phyloP scores from a whole-genome alignment of 495 filamentous ascomycete genomes.

The Delitschia confertaspora region DNA sequence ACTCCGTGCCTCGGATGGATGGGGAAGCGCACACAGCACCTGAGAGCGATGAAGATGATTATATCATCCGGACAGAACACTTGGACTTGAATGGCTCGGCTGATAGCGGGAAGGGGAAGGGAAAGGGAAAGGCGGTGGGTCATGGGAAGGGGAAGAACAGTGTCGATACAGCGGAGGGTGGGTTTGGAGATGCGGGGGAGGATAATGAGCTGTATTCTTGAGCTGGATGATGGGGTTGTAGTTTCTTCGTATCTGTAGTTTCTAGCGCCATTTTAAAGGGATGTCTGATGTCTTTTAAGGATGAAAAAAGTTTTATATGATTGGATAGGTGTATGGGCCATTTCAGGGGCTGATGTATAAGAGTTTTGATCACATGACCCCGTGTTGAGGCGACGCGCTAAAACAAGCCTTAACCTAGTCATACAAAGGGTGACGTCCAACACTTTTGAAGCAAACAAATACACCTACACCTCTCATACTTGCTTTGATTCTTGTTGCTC shows the following conservation, averaged over 20 bases:
- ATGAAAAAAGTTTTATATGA: too few species aligned
- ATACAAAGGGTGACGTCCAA: too few species aligned
- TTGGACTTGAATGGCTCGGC: constrained; percentile 23
- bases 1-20: constrained; percentile 3
- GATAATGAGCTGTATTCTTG: constrained; percentile 33
- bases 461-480: too few species aligned
- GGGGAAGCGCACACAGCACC: constrained; percentile 20
- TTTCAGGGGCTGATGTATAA: too few species aligned
- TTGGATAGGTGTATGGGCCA: too few species aligned
- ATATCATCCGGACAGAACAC: constrained; percentile 42
- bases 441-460: too few species aligned
- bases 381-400: too few species aligned
- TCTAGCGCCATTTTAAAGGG: too few species aligned
- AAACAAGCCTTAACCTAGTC: too few species aligned
- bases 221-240: neutral
- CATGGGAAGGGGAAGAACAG: constrained; percentile 44
- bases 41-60: constrained; percentile 30
- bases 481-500: too few species aligned
- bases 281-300: too few species aligned
- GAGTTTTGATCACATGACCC: too few species aligned
- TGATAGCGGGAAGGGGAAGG: constrained; percentile 45
- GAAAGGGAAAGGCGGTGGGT: constrained; percentile 41
- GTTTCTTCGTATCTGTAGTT: constrained; percentile 6
- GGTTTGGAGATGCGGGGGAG: constrained; percentile 29
- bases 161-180: constrained; percentile 23